phyloP scores from a whole-genome alignment of 1,139 yeast genomes.

The Debaryomycetaceae sp. region DNA sequence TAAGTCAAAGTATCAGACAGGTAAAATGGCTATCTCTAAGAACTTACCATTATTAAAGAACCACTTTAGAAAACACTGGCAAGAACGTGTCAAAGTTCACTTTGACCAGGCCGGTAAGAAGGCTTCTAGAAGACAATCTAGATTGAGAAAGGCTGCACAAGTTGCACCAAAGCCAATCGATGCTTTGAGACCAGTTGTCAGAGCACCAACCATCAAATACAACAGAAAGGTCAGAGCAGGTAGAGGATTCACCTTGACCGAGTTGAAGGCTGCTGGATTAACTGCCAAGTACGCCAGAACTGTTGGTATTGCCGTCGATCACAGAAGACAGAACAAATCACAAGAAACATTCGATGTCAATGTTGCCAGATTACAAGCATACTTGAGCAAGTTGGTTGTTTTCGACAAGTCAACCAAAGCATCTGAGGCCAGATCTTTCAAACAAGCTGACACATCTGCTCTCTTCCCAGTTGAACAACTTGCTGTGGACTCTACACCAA shows the following conservation, averaged over 20 bases:
- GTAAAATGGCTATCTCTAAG: slow-evolving; percentile 84
- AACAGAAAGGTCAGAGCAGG: slow-evolving; percentile 99
- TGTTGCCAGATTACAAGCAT: slow-evolving; percentile 95
- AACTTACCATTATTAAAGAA: slow-evolving; percentile 95
- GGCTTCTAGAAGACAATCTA: slow-evolving; percentile 92
- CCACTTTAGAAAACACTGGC: slow-evolving; percentile 99
- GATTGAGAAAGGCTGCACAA: slow-evolving; percentile 92
- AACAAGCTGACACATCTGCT: slow-evolving; percentile 77
- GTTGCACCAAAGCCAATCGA: slow-evolving; percentile 98
- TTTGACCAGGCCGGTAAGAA: slow-evolving; percentile 99
- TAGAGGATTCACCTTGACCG: slow-evolving; percentile 98
- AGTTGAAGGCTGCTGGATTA: slow-evolving; percentile 97
- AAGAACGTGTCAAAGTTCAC: slow-evolving; percentile 98
- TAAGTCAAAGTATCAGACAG: slow-evolving; percentile 1
- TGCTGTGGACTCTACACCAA: slow-evolving; percentile 69
- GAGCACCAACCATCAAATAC: slow-evolving; percentile 98
- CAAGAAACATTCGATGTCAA: slow-evolving; percentile 92
- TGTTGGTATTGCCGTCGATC: slow-evolving; percentile 98
- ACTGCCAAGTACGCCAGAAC: slow-evolving; percentile 96
- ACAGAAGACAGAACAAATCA: slow-evolving; percentile 99
- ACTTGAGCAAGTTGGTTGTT: slow-evolving; percentile 91
- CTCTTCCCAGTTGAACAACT: slow-evolving; percentile 91
- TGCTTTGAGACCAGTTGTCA: slow-evolving; percentile 93
- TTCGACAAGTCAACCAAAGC: slow-evolving; percentile 87
- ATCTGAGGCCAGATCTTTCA: slow-evolving; percentile 65